These are phyloP conservation scores for Neopestalotiopsis clavispora DNA, from an alignment of 2,329 filamentous ascomycete genomes.

Conservation along the genomic window DNA sequence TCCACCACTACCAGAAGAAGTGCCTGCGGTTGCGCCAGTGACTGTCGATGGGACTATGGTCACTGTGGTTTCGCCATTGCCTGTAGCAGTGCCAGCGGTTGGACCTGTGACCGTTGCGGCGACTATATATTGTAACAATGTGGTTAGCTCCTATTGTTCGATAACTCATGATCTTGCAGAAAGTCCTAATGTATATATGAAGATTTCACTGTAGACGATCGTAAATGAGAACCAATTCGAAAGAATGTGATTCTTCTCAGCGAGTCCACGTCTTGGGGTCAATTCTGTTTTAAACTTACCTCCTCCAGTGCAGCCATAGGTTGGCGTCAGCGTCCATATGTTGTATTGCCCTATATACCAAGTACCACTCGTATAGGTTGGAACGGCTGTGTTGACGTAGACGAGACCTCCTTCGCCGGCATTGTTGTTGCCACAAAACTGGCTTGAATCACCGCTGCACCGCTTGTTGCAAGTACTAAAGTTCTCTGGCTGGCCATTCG, in stretches of 20 bases:
- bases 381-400: neutral
- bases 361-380: neutral
- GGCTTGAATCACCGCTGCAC: neutral
- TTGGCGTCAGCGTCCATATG: neutral
- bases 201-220: too few relatives aligned
- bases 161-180: too few relatives aligned
- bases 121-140: neutral
- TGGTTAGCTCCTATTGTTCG: neutral
- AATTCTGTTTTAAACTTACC: neutral
- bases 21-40: too few relatives aligned
- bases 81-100: too few relatives aligned
- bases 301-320: slow-evolving; percentile 4
- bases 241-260: too few relatives aligned
- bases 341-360: neutral
- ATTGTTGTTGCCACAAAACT: neutral
- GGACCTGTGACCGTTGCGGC: too few relatives aligned
- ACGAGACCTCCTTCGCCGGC: neutral
- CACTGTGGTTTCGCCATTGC: too few relatives aligned
- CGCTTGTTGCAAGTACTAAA: neutral
- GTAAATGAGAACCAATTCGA: too few relatives aligned
- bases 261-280: too few relatives aligned
- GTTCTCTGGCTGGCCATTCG: neutral
- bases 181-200: neutral
- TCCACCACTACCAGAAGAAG: too few relatives aligned
- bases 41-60: too few relatives aligned